These are phyloP conservation scores for Cladophialophora bantiana DNA, from an alignment of 2,329 filamentous ascomycete genomes.

Conservation along the genomic window DNA sequence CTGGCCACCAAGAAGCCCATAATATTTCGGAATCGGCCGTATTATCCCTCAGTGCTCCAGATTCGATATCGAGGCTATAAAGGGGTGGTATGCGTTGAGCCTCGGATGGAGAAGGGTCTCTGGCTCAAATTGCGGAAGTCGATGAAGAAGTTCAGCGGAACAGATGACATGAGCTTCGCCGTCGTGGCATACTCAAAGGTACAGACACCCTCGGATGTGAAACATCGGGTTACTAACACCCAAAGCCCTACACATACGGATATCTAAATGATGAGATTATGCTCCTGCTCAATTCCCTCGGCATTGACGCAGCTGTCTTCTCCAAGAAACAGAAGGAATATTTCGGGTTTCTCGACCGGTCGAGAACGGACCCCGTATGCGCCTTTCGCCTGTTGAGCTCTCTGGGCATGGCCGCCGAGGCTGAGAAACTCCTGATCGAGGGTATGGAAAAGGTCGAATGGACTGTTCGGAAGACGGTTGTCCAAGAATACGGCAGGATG, in stretches of 20 bases:
- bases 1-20: slow-evolving; percentile 13
- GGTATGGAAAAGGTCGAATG: slow-evolving; percentile 7
- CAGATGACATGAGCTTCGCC: slow-evolving; percentile 15
- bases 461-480: background rate
- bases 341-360: slow-evolving; percentile 8
- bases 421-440: slow-evolving; percentile 7
- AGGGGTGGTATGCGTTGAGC: slow-evolving; percentile 4
- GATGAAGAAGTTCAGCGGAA: slow-evolving; percentile 19
- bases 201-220: background rate
- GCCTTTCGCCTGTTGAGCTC: slow-evolving; percentile 15
- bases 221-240: background rate
- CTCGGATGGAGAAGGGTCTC: slow-evolving; percentile 11
- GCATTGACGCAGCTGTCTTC: slow-evolving; percentile 8
- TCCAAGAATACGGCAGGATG: slow-evolving; percentile 13
- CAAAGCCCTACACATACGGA: slow-evolving; percentile 14
- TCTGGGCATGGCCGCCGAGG: slow-evolving; percentile 6
- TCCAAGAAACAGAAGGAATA: slow-evolving; percentile 8
- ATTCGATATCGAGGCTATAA: slow-evolving; percentile 13
- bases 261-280: slow-evolving; percentile 16
- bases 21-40: slow-evolving; percentile 1
- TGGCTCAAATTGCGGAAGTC: slow-evolving; percentile 17
- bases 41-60: slow-evolving; percentile 14
- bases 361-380: background rate
- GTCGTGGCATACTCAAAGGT: slow-evolving; percentile 19
- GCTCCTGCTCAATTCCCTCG: slow-evolving; percentile 8